Conservation (phyloP, 2,329 filamentous ascomycete species). For the Xylariales sp. region DNA sequence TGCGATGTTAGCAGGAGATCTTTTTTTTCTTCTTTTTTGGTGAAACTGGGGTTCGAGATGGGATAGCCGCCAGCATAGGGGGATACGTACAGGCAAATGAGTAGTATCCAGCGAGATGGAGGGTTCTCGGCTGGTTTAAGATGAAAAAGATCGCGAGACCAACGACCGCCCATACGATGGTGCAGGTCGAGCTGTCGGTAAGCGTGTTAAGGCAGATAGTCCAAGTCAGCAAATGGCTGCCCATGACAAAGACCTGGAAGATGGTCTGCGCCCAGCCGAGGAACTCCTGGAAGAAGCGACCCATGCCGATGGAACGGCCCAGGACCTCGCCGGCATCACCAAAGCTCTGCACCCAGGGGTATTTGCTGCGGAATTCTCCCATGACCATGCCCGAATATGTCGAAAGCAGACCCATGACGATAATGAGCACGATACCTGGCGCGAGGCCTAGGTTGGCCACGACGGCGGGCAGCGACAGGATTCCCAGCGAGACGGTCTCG, state of each 20-base stretch:
- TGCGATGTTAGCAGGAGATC: too few species aligned
- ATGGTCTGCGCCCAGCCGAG: conserved; percentile 55
- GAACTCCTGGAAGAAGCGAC: conserved; percentile 52
- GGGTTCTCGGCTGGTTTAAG: conserved; percentile 56
- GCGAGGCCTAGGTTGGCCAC: conserved; percentile 68
- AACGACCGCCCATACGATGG: conserved; percentile 59
- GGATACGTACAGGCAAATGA: conserved; percentile 46
- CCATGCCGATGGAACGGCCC: conserved; percentile 37
- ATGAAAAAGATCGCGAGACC: conserved; percentile 55
- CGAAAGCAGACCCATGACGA: conserved; percentile 62
- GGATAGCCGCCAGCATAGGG: background rate
- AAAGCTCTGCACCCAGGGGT: conserved; percentile 65
- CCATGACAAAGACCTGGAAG: conserved; percentile 65
- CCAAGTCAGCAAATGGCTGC: conserved; percentile 64
- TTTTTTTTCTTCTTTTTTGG: too few species aligned
- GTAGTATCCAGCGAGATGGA: conserved; percentile 58
- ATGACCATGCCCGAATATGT: conserved; percentile 52
- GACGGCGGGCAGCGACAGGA: conserved; percentile 72
- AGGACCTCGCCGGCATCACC: conserved; percentile 62
- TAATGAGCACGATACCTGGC: conserved; percentile 68
- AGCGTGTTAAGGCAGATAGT: conserved; percentile 63
- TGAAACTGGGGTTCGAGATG: background rate
- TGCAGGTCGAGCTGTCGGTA: conserved; percentile 55
- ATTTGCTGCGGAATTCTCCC: conserved; percentile 67
- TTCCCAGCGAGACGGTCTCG: conserved; percentile 41